Conservation (phyloP, 2,329 filamentous ascomycete species). For the Fusarium bactridioides region DNA sequence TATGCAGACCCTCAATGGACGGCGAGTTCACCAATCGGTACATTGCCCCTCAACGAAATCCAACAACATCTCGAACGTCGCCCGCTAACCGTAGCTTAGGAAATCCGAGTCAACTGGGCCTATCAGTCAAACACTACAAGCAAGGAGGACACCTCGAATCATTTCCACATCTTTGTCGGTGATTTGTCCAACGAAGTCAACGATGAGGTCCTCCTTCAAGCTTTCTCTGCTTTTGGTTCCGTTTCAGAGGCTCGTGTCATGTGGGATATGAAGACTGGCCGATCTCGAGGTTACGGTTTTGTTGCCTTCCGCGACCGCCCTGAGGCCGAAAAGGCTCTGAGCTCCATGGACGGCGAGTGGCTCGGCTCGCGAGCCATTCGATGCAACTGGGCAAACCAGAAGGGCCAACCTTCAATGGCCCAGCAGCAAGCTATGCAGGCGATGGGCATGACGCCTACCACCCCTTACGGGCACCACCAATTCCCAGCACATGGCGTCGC, state of each 20-base stretch:
- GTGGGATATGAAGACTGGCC: conserved; percentile 99
- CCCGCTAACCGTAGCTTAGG: conserved; percentile 60
- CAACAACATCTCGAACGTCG: conserved; percentile 1
- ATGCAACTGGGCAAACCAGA: conserved; percentile 99
- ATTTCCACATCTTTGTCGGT: conserved; percentile 99
- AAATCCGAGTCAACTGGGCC: conserved; percentile 99
- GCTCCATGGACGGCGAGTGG: conserved; percentile 99
- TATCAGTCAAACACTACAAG: conserved; percentile 94
- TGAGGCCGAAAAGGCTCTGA: conserved; percentile 95
- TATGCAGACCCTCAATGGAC: conserved; percentile 95
- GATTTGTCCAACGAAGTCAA: conserved; percentile 99
- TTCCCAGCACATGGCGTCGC: conserved; percentile 97
- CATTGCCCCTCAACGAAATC: not conserved
- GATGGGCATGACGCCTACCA: conserved; percentile 98
- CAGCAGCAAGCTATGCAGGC: conserved; percentile 97
- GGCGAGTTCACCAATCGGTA: conserved; percentile 94
- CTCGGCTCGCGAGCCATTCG: conserved; percentile 96
- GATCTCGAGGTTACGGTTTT: conserved; percentile 96
- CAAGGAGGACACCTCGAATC: conserved; percentile 97
- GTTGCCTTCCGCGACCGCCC: conserved; percentile 94
- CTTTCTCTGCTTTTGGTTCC: conserved; percentile 93
- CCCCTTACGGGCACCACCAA: conserved; percentile 94
- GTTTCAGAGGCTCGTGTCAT: conserved; percentile 98
- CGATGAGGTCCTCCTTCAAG: conserved; percentile 90
- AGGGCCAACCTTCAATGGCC: conserved; percentile 98